A percentile compares a stretch with the other conserved stretches of the same genome.
These are phyloP conservation scores for Euphorbia tirucalli DNA, from an alignment of 345 rosid genomes.

Conservation along the genomic window DNA sequence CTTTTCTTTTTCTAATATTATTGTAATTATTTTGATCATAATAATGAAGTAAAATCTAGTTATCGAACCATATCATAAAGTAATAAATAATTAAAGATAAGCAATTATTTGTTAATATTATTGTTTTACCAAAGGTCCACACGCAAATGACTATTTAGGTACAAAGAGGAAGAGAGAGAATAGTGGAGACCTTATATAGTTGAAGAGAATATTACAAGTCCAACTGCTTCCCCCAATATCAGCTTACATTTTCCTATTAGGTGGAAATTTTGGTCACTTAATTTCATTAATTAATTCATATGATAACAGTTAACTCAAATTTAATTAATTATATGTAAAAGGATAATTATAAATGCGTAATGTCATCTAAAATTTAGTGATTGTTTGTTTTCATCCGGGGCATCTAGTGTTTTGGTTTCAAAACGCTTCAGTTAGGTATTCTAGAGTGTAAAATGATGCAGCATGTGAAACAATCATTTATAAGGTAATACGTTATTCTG, in stretches of 20 bases:
- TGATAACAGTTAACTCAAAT: neutral
- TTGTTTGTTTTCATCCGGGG: too few relatives aligned
- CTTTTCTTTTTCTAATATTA: too few relatives aligned
- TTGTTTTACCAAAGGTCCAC: conserved; percentile 15
- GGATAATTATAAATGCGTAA: neutral
- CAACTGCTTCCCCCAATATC: conserved; percentile 10
- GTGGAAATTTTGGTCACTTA: conserved; percentile 6
- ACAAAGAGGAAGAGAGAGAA: neutral
- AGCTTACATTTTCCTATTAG: conserved; percentile 1
- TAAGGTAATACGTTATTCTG: too few relatives aligned
- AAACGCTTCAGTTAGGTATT: too few relatives aligned
- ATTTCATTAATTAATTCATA: too few relatives aligned
- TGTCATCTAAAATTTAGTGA: too few relatives aligned
- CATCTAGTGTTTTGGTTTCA: too few relatives aligned
- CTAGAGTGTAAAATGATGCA: too few relatives aligned
- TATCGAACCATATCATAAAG: too few relatives aligned
- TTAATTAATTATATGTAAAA: neutral
- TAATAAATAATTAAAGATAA: neutral
- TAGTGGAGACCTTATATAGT: neutral
- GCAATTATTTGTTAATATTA: neutral
- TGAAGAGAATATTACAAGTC: conserved; percentile 17
- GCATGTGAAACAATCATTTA: too few relatives aligned
- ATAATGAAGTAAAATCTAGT: neutral
- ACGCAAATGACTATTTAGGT: conserved; percentile 14
- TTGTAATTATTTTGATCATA: neutral